Base-by-base conservation (phyloP, 176 grass and related monocot genomes). In the Ananas comosus region DNA sequence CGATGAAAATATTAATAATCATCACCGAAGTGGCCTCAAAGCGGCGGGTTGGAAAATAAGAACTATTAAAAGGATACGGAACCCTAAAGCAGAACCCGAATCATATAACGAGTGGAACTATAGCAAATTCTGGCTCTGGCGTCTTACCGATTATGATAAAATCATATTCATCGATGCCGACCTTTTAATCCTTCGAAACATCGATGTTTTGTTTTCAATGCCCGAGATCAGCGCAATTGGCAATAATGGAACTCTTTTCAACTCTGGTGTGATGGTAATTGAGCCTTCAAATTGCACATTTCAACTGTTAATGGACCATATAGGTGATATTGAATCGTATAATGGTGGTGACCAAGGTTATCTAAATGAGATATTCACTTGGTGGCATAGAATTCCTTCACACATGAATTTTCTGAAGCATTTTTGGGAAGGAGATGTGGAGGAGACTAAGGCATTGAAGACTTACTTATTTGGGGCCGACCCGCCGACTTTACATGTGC, bases 91-190 rank as follows among this genome's bases (percentile, higher is more conserved):
- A 9, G 23, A 80, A 65, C 76, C 48, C 9, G 64, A 81, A 57
- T 72, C 86, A 33, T 81, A 84, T 52, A 81, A 78, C 21, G 52
- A 84, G 19, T 78, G 86, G 74, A 84, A 88, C 66, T 88, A 81
- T 58, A 84, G 78, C 58, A 78, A 88, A 51, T 80, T 87, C 28
- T 52, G 76, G 76, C 70, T 88, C 13, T 88, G 66, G 78, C 64
- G 65, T 18, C 72, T 80, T 12, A 83, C 64, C 22, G 77, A 83
- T 12, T 83, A 77, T 56, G 73, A 88, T 49, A 88, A 83, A 63
- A 53, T 83, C 48, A 70, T 83, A 64, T 87, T 80, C 80, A 83
- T 83, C n/a, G 77, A 83, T 65, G 86, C 74, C 21, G 70, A 81
- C 74, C 65, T 84, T 10, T 29, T 88, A 50, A 80, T 83, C 51